phyloP scores from a whole-genome alignment of 1,139 yeast genomes.

The Arxiozyma slooffiae region DNA sequence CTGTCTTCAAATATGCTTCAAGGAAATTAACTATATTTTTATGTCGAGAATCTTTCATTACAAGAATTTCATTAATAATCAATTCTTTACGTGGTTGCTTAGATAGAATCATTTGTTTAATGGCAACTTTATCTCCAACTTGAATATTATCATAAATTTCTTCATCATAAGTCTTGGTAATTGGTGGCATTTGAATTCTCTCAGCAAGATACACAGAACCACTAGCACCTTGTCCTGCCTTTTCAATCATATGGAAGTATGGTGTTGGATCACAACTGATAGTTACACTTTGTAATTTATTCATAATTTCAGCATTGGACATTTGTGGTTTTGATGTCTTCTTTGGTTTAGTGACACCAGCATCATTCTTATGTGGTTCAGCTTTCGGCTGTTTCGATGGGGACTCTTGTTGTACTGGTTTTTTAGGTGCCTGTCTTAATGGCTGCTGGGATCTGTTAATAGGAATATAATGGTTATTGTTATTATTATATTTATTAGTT shows the following conservation, averaged over 20 bases:
- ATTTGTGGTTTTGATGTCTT: slow-evolving; percentile 62
- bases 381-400: neutral
- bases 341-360: slow-evolving; percentile 33
- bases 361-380: slow-evolving; percentile 26
- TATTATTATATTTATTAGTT: neutral
- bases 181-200: slow-evolving; percentile 37
- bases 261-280: slow-evolving; percentile 76
- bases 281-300: slow-evolving; percentile 75
- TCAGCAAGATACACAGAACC: slow-evolving; percentile 92
- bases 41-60: slow-evolving; percentile 90
- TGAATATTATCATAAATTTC: slow-evolving; percentile 27
- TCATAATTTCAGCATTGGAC: slow-evolving; percentile 80
- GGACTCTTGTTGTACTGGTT: slow-evolving; percentile 13
- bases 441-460: slow-evolving; percentile 21
- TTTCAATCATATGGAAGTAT: slow-evolving; percentile 75
- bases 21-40: slow-evolving; percentile 87
- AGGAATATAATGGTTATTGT: slow-evolving; percentile 3
- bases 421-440: slow-evolving; percentile 30
- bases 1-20: slow-evolving; percentile 69
- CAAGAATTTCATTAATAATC: slow-evolving; percentile 86
- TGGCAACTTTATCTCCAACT: slow-evolving; percentile 57
- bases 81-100: slow-evolving; percentile 92
- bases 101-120: slow-evolving; percentile 89
- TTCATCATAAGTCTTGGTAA: slow-evolving; percentile 4
- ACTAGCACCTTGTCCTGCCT: slow-evolving; percentile 99